These are phyloP conservation scores for Stenogyne calaminthoides DNA, from an alignment of 305 asterid genomes.

Conservation along the genomic window DNA sequence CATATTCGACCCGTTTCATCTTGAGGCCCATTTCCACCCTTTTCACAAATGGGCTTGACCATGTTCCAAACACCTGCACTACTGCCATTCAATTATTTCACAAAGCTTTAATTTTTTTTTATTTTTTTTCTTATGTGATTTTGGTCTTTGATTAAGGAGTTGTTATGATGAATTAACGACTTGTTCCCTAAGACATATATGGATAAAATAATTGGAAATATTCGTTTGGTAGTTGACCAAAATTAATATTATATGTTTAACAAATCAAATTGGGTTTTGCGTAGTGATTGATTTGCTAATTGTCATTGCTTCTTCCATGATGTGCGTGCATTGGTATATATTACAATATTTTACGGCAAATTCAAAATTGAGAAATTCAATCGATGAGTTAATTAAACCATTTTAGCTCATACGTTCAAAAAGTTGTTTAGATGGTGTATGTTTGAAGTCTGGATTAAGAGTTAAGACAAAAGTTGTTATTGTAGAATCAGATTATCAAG, in stretches of 20 bases:
- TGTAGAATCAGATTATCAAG: no score
- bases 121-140: not conserved
- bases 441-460: no score
- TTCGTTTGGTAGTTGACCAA: not conserved
- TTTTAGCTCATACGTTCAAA: not conserved
- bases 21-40: constrained; percentile 39
- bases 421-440: no score
- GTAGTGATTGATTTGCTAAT: no score
- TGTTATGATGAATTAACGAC: not conserved
- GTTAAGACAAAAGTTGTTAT: no score
- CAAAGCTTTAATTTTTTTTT: not conserved
- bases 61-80: not conserved
- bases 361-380: not conserved
- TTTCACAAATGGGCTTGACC: not conserved
- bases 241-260: no score
- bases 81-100: not conserved
- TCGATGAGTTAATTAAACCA: not conserved
- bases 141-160: not conserved
- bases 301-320: not conserved
- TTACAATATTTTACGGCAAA: not conserved
- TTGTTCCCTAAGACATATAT: not conserved
- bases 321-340: not conserved
- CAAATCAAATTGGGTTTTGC: not conserved
- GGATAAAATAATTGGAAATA: not conserved
- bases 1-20: constrained; percentile 46